phyloP scores from a whole-genome alignment of 23 red algal species.

The Agarophyton chilense region DNA sequence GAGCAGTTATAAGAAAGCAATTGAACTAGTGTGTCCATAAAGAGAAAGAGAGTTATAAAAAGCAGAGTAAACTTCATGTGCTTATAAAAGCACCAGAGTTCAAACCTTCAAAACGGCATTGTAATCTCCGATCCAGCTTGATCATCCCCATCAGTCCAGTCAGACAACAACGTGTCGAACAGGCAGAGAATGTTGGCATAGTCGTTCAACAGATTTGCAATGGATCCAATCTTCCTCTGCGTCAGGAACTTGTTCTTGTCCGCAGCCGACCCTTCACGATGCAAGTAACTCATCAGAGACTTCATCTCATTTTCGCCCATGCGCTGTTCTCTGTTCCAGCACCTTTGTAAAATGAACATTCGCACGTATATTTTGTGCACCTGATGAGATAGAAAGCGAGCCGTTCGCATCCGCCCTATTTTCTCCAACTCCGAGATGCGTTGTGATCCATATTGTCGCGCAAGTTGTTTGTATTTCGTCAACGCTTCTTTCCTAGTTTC shows the following conservation, averaged over 20 bases:
- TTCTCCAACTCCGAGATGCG: background rate
- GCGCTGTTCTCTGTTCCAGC: constrained; percentile 21
- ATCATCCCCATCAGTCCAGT: constrained; percentile 15
- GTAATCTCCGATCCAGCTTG: constrained; percentile 3
- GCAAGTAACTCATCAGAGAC: background rate
- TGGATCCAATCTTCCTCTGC: background rate
- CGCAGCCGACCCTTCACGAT: background rate
- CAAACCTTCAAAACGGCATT: background rate
- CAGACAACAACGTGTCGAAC: background rate
- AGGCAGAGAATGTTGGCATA: background rate
- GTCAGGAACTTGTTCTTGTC: background rate
- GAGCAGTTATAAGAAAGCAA: too few relatives aligned
- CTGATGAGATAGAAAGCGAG: constrained; percentile 5
- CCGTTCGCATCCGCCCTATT: background rate
- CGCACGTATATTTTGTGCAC: constrained; percentile 17
- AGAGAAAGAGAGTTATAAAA: too few relatives aligned
- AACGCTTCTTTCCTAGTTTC: background rate
- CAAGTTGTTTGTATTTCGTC: background rate
- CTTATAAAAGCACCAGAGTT: background rate
- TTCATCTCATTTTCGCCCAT: background rate
- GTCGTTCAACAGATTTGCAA: background rate
- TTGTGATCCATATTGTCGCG: background rate
- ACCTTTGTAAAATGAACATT: constrained; percentile 20
- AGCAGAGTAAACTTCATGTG: background rate
- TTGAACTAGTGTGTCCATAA: too few relatives aligned